These are phyloP conservation scores for Cladosporium velox DNA, from an alignment of 2,329 filamentous ascomycete genomes.

Conservation along the genomic window DNA sequence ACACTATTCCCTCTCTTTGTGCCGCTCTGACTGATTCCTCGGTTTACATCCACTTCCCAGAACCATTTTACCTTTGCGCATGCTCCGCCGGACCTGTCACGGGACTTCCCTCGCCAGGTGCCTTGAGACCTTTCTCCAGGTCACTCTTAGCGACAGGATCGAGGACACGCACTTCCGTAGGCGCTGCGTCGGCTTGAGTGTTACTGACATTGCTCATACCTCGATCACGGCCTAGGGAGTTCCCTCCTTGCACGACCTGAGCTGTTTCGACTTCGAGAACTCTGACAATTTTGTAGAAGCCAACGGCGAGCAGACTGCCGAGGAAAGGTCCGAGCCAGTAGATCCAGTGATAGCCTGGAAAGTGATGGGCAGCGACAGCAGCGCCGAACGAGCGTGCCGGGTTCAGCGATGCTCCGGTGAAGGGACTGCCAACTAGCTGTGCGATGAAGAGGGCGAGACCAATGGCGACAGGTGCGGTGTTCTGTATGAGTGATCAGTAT, in stretches of 20 bases:
- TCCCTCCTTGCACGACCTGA: conserved; percentile 18
- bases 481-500: conserved; percentile 48
- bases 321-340: conserved; percentile 26
- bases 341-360: conserved; percentile 27
- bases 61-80: not conserved
- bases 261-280: conserved; percentile 17
- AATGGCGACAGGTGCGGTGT: conserved; percentile 45
- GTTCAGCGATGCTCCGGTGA: conserved; percentile 39
- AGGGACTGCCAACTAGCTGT: conserved; percentile 38
- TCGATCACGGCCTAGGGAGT: not conserved
- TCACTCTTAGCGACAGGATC: conserved; percentile 18
- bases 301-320: conserved; percentile 23
- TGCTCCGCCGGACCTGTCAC: not conserved
- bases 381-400: conserved; percentile 37
- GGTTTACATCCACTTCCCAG: not conserved
- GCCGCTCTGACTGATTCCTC: not conserved
- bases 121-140: conserved; percentile 15
- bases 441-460: conserved; percentile 43
- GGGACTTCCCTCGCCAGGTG: not conserved
- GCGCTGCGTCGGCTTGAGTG: not conserved
- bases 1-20: not conserved
- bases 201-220: conserved; percentile 8
- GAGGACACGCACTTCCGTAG: not conserved
- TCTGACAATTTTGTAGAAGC: conserved; percentile 22
- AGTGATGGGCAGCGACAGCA: conserved; percentile 24